Evolutionary conservation across 2,329 filamentous ascomycete species (phyloP), one percentile per base, ranked within the genome.

Genomic region (Colletotrichum musicola): DNA sequence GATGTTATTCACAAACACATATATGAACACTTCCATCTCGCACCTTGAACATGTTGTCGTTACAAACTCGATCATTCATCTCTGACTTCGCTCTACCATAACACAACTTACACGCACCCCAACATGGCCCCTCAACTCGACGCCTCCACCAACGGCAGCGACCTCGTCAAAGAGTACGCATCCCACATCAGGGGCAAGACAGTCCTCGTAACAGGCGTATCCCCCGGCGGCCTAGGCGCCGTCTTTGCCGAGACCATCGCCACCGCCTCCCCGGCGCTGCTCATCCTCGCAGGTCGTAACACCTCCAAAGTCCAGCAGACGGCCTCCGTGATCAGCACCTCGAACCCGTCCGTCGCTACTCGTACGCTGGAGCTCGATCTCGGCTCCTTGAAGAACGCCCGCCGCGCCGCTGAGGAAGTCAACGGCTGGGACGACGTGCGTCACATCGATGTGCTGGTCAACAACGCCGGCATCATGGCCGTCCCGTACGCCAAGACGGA

Each of bases 241-340:
- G 64, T 71, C 6, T 83, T 82, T 54, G 76, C 77, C 38, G 64
- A 75, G 14, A 71, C 77, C 46, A 75, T 85, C 49, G 83, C 84
- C 20, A 72, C 77, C 12, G 79, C 78, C 30, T 73, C 77, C 1
- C 83, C 84, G 0, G 69, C 74, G 2, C 73, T 81, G 27, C 80
- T 87, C 62, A 82, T 84, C 58, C 80, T 86, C 27, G 82, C 79
- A 6, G 82, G 83, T 35, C 84, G 85, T 64, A 83, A 76, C 53
- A 59, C 73, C 5, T 59, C 75, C 14, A 87, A 85, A 62, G 69
- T 81, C 4, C 74, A 80, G 20, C 74, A 78, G 1, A 80, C 81
- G 0, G 77, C 77, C n/a, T 75, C 80, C 4, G 73, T 75, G 57
- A 76, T 86, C 62, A 58, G 63, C 13, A 71, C 73, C 4, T 61